Percentiles rank a stretch among this genome's conserved stretches.
Evolutionary conservation across 352 stramenopile genomes (phyloP).

Genomic region (Globisporangium camurandrum): DNA sequence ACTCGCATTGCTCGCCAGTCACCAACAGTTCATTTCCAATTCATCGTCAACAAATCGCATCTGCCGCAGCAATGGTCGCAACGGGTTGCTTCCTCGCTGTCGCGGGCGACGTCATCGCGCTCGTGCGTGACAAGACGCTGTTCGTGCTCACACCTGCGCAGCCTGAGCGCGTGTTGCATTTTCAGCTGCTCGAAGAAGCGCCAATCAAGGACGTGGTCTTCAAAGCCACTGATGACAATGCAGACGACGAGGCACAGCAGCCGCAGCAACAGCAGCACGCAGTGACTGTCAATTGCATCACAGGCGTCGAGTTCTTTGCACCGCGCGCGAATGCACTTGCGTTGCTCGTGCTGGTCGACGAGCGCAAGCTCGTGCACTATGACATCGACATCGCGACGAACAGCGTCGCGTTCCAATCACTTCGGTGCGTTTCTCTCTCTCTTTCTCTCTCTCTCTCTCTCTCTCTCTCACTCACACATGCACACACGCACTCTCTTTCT

Average conservation of each 20-base stretch:
- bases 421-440: conserved; percentile 11
- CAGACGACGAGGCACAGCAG: conserved; percentile 22
- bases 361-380: conserved; percentile 71
- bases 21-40: too few relatives aligned
- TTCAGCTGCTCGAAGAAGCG: conserved; percentile 27
- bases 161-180: conserved; percentile 20
- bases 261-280: conserved; percentile 14
- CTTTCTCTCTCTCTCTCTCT: background rate
- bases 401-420: conserved; percentile 30
- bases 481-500: background rate
- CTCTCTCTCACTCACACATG: too few relatives aligned
- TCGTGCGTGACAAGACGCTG: conserved; percentile 50
- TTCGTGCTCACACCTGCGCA: conserved; percentile 33
- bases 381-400: conserved; percentile 37
- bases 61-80: too few relatives aligned
- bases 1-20: too few relatives aligned
- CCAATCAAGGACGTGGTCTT: conserved; percentile 12
- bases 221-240: conserved; percentile 14
- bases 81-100: conserved; percentile 40
- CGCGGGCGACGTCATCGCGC: conserved; percentile 27
- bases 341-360: conserved; percentile 56
- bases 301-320: conserved; percentile 29
- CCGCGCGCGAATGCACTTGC: conserved; percentile 17
- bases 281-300: conserved; percentile 33
- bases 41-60: too few relatives aligned